phyloP scores from a whole-genome alignment of 2,329 filamentous ascomycete genomes.

The Colletotrichum caudatum region DNA sequence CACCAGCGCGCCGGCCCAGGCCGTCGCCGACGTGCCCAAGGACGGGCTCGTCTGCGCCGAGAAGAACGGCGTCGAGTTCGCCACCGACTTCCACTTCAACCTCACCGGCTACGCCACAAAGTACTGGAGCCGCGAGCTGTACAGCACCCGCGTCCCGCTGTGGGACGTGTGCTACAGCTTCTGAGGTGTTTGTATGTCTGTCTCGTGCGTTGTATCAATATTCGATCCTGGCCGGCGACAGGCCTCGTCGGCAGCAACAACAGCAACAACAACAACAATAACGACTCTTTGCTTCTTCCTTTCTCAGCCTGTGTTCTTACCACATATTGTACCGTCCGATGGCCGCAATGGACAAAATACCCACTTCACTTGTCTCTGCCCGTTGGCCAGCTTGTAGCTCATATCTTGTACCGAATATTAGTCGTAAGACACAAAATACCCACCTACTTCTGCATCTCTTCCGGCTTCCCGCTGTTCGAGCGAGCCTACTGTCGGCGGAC shows the following conservation, averaged over 20 bases:
- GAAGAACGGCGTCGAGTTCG: constrained; percentile 44
- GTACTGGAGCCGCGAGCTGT: constrained; percentile 45
- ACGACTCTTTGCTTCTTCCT: neutral
- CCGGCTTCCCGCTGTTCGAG: neutral
- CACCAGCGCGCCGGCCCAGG: constrained; percentile 3
- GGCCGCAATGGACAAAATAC: no score
- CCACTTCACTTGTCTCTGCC: neutral
- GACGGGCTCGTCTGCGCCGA: constrained; percentile 44
- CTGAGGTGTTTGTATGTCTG: neutral
- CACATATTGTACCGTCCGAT: neutral
- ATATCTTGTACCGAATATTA: neutral
- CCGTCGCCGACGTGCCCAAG: constrained; percentile 39
- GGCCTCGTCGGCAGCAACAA: neutral
- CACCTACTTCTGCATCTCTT: no score
- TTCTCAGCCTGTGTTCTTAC: neutral
- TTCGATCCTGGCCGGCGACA: neutral
- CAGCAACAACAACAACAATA: neutral
- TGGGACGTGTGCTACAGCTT: constrained; percentile 41
- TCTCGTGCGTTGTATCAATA: neutral
- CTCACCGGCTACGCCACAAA: constrained; percentile 46
- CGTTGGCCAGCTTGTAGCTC: no score
- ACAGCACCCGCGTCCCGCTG: constrained; percentile 40
- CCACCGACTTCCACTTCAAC: constrained; percentile 47
- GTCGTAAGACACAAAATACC: no score
- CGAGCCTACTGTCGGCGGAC: neutral